Conservation (phyloP, 1,284 basidiomycete genomes). For the Leccinum fallax region DNA sequence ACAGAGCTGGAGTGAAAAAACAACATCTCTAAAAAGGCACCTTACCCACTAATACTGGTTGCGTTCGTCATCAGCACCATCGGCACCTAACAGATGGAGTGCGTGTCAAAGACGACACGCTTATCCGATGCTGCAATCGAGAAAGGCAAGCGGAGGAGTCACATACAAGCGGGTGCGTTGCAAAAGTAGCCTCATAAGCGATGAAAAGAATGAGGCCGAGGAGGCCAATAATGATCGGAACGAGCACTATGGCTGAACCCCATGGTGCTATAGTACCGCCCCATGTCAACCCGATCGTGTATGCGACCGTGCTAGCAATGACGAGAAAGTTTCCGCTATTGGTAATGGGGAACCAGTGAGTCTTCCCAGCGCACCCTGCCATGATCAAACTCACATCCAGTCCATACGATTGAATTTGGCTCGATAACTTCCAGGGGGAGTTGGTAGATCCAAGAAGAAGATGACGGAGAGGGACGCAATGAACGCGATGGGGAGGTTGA, state of each 20-base stretch:
- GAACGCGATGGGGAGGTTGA: constrained; percentile 18
- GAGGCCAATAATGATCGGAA: constrained; percentile 45
- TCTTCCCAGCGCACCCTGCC: neutral
- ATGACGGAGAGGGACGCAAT: constrained; percentile 6
- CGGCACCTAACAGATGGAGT: constrained; percentile 12
- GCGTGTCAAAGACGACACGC: too few species aligned
- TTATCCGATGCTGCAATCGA: constrained; percentile 2
- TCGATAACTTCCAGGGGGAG: constrained; percentile 8
- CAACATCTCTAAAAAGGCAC: neutral
- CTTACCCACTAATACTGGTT: constrained; percentile 21
- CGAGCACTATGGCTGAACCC: constrained; percentile 42
- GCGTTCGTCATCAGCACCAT: constrained; percentile 19
- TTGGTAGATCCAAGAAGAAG: constrained; percentile 15
- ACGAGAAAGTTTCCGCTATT: constrained; percentile 15
- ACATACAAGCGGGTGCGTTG: constrained; percentile 19
- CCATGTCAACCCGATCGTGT: constrained; percentile 17
- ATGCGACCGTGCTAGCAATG: constrained; percentile 15
- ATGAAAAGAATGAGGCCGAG: constrained; percentile 29
- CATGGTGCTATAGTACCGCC: constrained; percentile 36
- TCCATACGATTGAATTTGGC: constrained; percentile 18
- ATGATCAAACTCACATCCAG: constrained; percentile 12
- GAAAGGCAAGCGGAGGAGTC: neutral
- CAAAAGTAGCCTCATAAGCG: constrained; percentile 16
- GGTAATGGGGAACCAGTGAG: neutral
- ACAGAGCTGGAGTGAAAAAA: neutral